A percentile compares a stretch with the other conserved stretches of the same genome.
phyloP scores from a whole-genome alignment of 140 eudicot species.

The Stevia rebaudiana region DNA sequence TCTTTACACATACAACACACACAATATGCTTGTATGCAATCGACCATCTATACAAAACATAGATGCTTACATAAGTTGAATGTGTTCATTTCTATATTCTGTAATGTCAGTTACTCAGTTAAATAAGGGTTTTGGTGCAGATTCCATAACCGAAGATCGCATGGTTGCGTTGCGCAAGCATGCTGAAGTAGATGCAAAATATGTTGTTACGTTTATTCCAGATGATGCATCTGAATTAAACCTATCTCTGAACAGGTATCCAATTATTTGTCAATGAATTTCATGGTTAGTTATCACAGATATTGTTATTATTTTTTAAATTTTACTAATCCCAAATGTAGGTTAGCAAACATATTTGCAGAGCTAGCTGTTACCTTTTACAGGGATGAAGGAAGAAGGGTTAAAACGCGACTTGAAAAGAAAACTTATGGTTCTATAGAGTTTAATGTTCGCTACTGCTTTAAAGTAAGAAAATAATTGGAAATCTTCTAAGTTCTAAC shows the following conservation, averaged over 20 bases:
- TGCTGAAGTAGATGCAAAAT: slow-evolving; percentile 81
- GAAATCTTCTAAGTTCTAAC: not conserved
- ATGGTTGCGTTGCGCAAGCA: slow-evolving; percentile 79
- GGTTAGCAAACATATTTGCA: slow-evolving; percentile 59
- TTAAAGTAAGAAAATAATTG: slow-evolving; percentile 50
- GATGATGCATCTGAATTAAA: slow-evolving; percentile 50
- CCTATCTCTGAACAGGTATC: slow-evolving; percentile 77
- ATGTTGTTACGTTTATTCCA: slow-evolving; percentile 45
- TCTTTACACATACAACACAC: not conserved
- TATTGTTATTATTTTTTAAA: slow-evolving; percentile 16
- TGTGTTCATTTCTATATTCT: not conserved
- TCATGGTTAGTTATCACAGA: slow-evolving; percentile 4
- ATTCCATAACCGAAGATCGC: slow-evolving; percentile 75
- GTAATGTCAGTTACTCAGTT: too few species aligned
- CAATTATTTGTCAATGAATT: not conserved
- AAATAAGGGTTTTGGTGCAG: slow-evolving; percentile 38
- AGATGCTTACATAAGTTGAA: not conserved
- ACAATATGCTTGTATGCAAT: not conserved
- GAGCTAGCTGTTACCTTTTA: slow-evolving; percentile 72
- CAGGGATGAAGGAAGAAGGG: slow-evolving; percentile 85
- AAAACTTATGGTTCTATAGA: slow-evolving; percentile 52
- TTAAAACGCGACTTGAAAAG: slow-evolving; percentile 75
- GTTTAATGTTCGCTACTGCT: slow-evolving; percentile 70
- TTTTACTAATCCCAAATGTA: slow-evolving; percentile 27
- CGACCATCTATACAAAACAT: not conserved